Conservation (phyloP, 2,329 filamentous ascomycete genomes). For the Zalaria sp. region DNA sequence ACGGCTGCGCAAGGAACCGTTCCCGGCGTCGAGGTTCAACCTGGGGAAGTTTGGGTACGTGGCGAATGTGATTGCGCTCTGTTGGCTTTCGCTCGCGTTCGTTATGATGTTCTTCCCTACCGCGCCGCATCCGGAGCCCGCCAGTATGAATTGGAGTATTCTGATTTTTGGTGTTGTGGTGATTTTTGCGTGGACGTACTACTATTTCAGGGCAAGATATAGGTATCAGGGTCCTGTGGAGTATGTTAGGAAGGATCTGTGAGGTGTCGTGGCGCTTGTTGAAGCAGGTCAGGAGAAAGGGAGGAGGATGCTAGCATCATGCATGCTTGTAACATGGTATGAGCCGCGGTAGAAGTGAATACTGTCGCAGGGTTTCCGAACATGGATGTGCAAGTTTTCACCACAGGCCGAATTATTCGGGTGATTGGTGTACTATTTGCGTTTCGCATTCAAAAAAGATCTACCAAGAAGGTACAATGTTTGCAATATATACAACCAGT, state of each 20-base stretch:
- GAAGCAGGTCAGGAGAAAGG: too few relatives aligned
- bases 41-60: conserved; percentile 9
- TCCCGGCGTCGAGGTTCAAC: conserved; percentile 9
- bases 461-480: too few relatives aligned
- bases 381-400: too few relatives aligned
- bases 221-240: conserved; percentile 3
- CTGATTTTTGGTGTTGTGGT: conserved; percentile 12
- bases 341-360: too few relatives aligned
- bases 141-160: conserved; percentile 16
- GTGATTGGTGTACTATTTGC: too few relatives aligned
- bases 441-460: too few relatives aligned
- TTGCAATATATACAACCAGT: too few relatives aligned
- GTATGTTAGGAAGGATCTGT: conserved; percentile 4
- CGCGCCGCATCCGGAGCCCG: conserved; percentile 9
- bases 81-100: conserved; percentile 6
- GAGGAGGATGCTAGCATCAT: too few relatives aligned
- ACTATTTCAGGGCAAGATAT: background rate
- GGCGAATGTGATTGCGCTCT: conserved; percentile 5
- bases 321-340: too few relatives aligned
- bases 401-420: too few relatives aligned
- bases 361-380: too few relatives aligned
- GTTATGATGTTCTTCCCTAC: conserved; percentile 10
- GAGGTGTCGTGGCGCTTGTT: background rate
- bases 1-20: conserved; percentile 6
- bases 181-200: conserved; percentile 8